These are phyloP conservation scores for Albizia julibrissin DNA, from an alignment of 306 rosid genomes.

Conservation along the genomic window DNA sequence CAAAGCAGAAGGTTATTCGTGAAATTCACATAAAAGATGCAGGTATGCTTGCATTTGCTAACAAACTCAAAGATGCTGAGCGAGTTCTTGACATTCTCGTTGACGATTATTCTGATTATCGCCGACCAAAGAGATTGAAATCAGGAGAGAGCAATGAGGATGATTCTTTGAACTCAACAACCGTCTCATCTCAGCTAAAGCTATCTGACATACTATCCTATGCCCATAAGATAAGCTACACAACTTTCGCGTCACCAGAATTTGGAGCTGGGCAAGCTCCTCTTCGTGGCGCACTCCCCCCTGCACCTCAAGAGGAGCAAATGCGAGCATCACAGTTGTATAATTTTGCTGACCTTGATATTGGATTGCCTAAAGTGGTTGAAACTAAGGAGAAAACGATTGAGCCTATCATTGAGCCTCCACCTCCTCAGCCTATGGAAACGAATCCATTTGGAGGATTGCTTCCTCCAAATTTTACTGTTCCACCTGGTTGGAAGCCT, in stretches of 20 bases:
- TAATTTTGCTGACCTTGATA: slow-evolving; percentile 80
- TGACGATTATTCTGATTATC: slow-evolving; percentile 82
- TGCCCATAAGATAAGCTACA: slow-evolving; percentile 86
- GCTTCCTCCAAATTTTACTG: slow-evolving; percentile 69
- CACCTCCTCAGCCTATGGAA: slow-evolving; percentile 42
- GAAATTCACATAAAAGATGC: slow-evolving; percentile 67
- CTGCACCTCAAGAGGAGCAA: slow-evolving; percentile 97
- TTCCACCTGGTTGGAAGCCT: slow-evolving; percentile 96
- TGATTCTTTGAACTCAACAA: slow-evolving; percentile 52
- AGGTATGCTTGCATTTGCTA: slow-evolving; percentile 67
- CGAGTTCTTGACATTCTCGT: slow-evolving; percentile 77
- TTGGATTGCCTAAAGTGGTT: slow-evolving; percentile 74
- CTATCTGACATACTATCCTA: slow-evolving; percentile 73
- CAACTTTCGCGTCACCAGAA: slow-evolving; percentile 97
- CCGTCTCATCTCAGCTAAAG: slow-evolving; percentile 67
- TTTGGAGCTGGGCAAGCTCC: slow-evolving; percentile 89
- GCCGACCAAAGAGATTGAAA: slow-evolving; percentile 58
- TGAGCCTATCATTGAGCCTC: slow-evolving; percentile 75
- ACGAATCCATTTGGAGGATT: slow-evolving; percentile 60
- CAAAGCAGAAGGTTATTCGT: slow-evolving; percentile 66
- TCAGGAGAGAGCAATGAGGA: slow-evolving; percentile 48
- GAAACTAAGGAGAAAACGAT: slow-evolving; percentile 65
- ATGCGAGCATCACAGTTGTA: slow-evolving; percentile 93
- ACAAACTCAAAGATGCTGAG: slow-evolving; percentile 83
- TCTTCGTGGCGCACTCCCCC: slow-evolving; percentile 86